Evolutionary conservation across 2,329 filamentous ascomycete species (phyloP).

Genomic region (Fusarium scirpi): DNA sequence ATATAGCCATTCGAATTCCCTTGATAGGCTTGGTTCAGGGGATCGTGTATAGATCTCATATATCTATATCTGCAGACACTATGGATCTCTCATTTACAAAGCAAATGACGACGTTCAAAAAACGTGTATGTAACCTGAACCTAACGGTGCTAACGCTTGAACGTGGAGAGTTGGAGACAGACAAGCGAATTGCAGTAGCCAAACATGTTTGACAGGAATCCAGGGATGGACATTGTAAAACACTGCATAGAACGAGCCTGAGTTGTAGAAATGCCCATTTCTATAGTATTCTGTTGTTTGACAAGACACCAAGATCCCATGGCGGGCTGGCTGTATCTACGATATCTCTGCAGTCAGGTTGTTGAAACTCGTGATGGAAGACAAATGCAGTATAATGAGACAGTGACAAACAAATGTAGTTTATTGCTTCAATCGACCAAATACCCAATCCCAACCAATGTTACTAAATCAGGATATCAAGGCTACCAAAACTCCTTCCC

Average conservation of each 20-base stretch:
- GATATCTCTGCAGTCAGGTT: neutral
- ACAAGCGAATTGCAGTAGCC: too few species aligned
- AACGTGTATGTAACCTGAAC: neutral
- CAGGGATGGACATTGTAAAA: neutral
- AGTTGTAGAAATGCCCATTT: neutral
- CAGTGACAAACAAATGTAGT: neutral
- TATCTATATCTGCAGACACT: neutral
- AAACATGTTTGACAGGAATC: neutral
- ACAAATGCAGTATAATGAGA: neutral
- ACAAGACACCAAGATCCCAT: neutral
- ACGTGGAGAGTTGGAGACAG: neutral
- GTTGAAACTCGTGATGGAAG: neutral
- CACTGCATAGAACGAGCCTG: too few species aligned
- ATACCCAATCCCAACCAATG: neutral
- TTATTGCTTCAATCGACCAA: conserved; percentile 15
- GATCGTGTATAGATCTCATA: neutral
- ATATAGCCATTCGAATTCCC: neutral
- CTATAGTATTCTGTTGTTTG: neutral
- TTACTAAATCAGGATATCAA: conserved; percentile 25
- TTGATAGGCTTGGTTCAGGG: rapidly evolving
- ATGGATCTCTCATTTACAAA: neutral
- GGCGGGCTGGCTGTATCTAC: neutral
- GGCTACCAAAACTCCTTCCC: conserved; percentile 31
- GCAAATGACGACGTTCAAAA: neutral
- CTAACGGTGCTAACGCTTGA: neutral